Evolutionary conservation across 2,329 filamentous ascomycete species (phyloP).

Genomic region (Epicoccum sorghinum): DNA sequence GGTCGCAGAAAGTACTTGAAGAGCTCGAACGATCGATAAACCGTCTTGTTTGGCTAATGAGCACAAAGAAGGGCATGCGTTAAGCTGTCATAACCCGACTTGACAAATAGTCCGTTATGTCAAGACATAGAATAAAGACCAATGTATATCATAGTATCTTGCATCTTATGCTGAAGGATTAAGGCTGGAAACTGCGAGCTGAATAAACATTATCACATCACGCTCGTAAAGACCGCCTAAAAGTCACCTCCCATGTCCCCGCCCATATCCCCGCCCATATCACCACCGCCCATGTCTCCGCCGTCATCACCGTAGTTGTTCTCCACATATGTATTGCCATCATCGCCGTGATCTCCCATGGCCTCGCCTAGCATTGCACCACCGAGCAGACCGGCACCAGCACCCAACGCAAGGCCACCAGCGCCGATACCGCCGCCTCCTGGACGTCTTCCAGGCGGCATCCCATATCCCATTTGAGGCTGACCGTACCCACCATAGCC

Average conservation of each 20-base stretch:
- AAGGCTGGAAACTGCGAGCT: too few species aligned
- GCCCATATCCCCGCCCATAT: not conserved
- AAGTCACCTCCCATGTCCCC: conserved; percentile 5
- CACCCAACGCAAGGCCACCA: conserved; percentile 75
- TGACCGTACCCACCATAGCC: conserved; percentile 17
- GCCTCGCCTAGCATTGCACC: conserved; percentile 55
- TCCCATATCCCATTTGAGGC: conserved; percentile 28
- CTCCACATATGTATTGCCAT: conserved; percentile 33
- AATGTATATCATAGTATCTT: too few species aligned
- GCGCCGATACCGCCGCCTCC: conserved; percentile 65
- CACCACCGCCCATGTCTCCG: conserved; percentile 9
- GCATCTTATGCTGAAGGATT: too few species aligned
- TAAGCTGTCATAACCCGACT: too few species aligned
- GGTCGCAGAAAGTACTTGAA: not conserved
- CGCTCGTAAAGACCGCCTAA: not conserved
- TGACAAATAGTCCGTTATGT: too few species aligned
- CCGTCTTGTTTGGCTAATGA: too few species aligned
- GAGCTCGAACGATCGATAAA: not conserved
- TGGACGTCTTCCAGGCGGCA: conserved; percentile 18
- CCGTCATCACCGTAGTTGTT: conserved; percentile 37
- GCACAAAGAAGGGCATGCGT: too few species aligned
- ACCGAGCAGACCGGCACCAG: conserved; percentile 81
- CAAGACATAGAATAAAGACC: too few species aligned
- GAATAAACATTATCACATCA: not conserved
- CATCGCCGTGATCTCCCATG: conserved; percentile 67